Evolutionary conservation across 169 alveolate genomes (phyloP).

Genomic region (Cyclospora cayetanensis): DNA sequence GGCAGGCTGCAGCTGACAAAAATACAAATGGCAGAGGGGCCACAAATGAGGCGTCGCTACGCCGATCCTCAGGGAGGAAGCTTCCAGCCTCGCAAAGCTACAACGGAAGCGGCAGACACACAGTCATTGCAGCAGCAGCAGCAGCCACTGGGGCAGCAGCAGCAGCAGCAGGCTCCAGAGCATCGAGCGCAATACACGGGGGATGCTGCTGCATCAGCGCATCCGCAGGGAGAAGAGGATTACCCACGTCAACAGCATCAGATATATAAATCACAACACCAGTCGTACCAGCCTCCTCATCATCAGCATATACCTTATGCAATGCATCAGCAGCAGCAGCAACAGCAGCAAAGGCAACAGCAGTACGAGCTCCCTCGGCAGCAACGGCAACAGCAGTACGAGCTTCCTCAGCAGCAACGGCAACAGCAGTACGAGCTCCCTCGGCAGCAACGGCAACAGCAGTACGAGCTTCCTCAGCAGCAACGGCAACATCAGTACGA

Average conservation of each 20-base stretch:
- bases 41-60: not conserved
- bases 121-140: constrained; percentile 3
- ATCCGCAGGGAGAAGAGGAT: not conserved
- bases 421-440: not conserved
- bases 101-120: not conserved
- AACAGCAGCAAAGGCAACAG: not conserved
- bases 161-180: not conserved
- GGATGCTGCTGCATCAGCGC: not conserved
- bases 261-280: not conserved
- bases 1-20: too few relatives aligned
- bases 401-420: not conserved
- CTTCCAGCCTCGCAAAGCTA: not conserved
- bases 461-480: constrained; percentile 21
- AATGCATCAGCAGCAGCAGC: not conserved
- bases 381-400: not conserved
- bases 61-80: not conserved
- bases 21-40: not conserved
- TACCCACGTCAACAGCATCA: not conserved
- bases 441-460: not conserved
- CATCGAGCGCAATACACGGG: not conserved
- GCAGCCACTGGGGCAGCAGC: not conserved
- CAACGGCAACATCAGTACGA: not conserved
- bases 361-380: not conserved
- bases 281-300: not conserved
- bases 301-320: not conserved